Evolutionary conservation across 352 stramenopile species (phyloP).

Genomic region (Globisporangium megalacanthum): DNA sequence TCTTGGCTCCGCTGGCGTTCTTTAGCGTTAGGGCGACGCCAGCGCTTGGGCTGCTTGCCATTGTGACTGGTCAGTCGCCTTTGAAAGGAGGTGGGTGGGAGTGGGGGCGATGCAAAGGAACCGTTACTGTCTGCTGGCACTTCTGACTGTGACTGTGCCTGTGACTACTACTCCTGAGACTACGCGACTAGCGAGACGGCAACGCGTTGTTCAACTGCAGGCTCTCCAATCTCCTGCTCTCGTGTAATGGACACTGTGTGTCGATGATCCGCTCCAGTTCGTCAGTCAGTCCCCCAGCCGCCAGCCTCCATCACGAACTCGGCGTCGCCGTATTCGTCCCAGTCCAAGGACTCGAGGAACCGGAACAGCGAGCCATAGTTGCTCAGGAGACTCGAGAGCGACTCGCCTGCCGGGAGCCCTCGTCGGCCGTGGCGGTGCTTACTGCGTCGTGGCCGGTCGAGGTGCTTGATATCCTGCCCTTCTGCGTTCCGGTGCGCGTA

Average conservation of each 20-base stretch:
- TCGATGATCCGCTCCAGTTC: background rate
- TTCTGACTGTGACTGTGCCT: too few relatives aligned
- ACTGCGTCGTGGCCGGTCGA: slow-evolving; percentile 35
- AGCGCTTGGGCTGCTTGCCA: too few relatives aligned
- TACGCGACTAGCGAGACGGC: too few relatives aligned
- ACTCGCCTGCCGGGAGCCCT: slow-evolving; percentile 8
- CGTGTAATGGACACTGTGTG: too few relatives aligned
- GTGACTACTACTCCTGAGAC: too few relatives aligned
- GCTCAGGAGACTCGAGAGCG: slow-evolving; percentile 41
- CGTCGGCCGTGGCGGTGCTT: slow-evolving; percentile 5
- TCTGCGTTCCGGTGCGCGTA: slow-evolving; percentile 61
- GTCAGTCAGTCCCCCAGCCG: slow-evolving; percentile 2
- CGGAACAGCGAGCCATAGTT: slow-evolving; percentile 61
- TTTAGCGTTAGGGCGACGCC: too few relatives aligned
- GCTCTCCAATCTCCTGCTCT: too few relatives aligned
- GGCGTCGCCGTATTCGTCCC: slow-evolving; percentile 34
- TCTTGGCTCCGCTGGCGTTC: background rate
- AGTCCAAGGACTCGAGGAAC: slow-evolving; percentile 60
- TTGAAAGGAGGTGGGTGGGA: too few relatives aligned
- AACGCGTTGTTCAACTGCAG: too few relatives aligned
- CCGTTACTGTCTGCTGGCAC: too few relatives aligned
- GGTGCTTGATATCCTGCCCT: slow-evolving; percentile 59
- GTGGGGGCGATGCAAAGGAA: too few relatives aligned
- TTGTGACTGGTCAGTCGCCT: too few relatives aligned
- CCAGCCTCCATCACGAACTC: slow-evolving; percentile 2